Evolutionary conservation across 352 stramenopile species (phyloP), one percentile per base, ranked within the genome.

Genomic region (Phytophthora quininea): DNA sequence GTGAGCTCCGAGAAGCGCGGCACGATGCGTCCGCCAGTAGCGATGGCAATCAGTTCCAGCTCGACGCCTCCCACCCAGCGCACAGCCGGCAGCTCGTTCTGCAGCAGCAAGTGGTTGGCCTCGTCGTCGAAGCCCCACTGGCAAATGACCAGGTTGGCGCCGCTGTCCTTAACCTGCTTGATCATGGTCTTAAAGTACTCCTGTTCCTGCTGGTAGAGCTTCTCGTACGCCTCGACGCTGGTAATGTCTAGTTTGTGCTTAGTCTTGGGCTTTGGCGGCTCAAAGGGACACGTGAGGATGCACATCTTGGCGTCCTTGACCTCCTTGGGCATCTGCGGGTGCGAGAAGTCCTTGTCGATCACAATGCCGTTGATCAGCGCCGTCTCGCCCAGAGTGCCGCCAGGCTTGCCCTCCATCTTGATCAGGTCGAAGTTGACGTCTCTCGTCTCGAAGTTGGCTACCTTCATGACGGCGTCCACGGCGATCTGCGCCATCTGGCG

Each of bases 351-450:
- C 93, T 99, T 99, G 84, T 99, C 98, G 69, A 99, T 98, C 40
- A 99, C 97, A 61, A 99, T 98, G 35, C 98, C 98, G 68, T 98
- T 94, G 68, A 99, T 98, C 52, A 99, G 86, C 69, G 97, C 87
- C 30, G 98, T 99, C 56, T 99, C 97, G 62, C 98, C 96, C 2
- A 99, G 77, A 32, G 93, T 97, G 9, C 98, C 98, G 33, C 98
- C 98, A 0, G 97, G 84, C 80, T 99, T 99, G 62, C 97, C 97
- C 73, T 99, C 97, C 71, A 99, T 84, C 84, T 99, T 99, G 84
- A 99, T 99, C 82, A 99, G 92, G 58, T 99, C 98, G 73, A 99
- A 99, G 86, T 99, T 99, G 40, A 99, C 98, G 79, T 99, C 98
- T 30, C 97, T 89, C 33, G 97, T 97, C 71, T 99, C 97, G 56